phyloP scores from a whole-genome alignment of 352 stramenopile species.

The Blastocystis sp. region DNA sequence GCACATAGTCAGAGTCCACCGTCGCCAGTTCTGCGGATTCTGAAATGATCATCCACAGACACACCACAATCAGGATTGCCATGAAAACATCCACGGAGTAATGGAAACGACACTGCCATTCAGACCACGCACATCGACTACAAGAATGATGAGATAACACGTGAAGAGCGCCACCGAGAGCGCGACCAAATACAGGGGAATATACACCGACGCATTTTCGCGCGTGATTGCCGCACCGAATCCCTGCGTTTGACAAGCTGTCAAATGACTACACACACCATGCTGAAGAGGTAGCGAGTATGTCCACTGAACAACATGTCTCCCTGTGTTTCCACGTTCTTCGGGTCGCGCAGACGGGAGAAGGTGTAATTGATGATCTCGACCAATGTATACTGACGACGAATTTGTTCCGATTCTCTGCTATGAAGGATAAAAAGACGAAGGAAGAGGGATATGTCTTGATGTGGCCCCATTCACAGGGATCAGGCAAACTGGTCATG shows the following conservation, averaged over 20 bases:
- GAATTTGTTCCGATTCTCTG: neutral
- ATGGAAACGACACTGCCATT: conserved; percentile 31
- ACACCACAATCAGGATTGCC: conserved; percentile 33
- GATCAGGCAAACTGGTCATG: conserved; percentile 46
- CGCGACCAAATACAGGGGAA: conserved; percentile 11
- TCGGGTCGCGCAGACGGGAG: neutral
- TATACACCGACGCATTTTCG: neutral
- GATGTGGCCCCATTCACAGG: neutral
- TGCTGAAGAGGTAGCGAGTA: conserved; percentile 18
- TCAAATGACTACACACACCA: neutral
- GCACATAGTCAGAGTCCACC: neutral
- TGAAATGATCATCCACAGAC: conserved; percentile 19
- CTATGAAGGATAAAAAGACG: neutral
- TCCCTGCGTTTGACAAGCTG: neutral
- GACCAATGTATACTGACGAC: neutral
- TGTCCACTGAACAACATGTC: conserved; percentile 49
- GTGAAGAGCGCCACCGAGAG: neutral
- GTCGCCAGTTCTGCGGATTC: conserved; percentile 1
- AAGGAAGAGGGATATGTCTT: neutral
- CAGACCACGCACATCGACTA: neutral
- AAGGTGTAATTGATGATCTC: conserved; percentile 44
- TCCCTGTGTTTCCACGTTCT: conserved; percentile 9
- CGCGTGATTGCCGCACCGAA: neutral
- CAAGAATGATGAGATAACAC: conserved; percentile 8
- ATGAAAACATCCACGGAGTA: conserved; percentile 50